Percentiles rank a stretch among this genome's conserved stretches.
Conservation (phyloP, 2,329 filamentous ascomycete genomes). For the Biscogniauxia marginata region DNA sequence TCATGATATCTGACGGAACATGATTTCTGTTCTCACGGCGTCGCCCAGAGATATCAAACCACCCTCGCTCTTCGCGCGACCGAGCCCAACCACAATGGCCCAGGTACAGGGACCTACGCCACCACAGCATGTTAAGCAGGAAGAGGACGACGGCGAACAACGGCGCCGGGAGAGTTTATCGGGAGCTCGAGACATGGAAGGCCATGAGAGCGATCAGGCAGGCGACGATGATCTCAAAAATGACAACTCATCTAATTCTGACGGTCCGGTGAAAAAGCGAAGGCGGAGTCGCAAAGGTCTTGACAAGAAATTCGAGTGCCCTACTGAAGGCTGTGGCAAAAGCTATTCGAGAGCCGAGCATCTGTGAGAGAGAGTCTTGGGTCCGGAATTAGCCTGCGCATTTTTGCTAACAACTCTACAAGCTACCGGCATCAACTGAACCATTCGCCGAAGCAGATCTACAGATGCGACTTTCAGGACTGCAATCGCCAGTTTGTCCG, state of each 20-base stretch:
- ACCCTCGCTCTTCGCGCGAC: constrained; percentile 38
- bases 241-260: constrained; percentile 51
- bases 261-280: constrained; percentile 58
- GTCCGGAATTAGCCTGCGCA: background rate
- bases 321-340: constrained; percentile 85
- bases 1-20: constrained; percentile 33
- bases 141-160: constrained; percentile 39
- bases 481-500: constrained; percentile 90
- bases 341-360: constrained; percentile 96
- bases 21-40: constrained; percentile 43
- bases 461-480: constrained; percentile 87
- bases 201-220: constrained; percentile 41
- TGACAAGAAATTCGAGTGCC: constrained; percentile 82
- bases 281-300: constrained; percentile 73
- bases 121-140: constrained; percentile 40
- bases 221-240: constrained; percentile 40
- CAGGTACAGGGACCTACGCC: constrained; percentile 42
- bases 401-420: constrained; percentile 24
- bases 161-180: constrained; percentile 43
- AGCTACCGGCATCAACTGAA: constrained; percentile 91
- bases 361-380: constrained; percentile 56
- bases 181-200: constrained; percentile 40
- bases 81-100: constrained; percentile 41
- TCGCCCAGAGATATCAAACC: constrained; percentile 40
- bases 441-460: constrained; percentile 93